These are phyloP conservation scores for Hypoxylon fuscum DNA, from an alignment of 495 filamentous ascomycete genomes.

Conservation along the genomic window DNA sequence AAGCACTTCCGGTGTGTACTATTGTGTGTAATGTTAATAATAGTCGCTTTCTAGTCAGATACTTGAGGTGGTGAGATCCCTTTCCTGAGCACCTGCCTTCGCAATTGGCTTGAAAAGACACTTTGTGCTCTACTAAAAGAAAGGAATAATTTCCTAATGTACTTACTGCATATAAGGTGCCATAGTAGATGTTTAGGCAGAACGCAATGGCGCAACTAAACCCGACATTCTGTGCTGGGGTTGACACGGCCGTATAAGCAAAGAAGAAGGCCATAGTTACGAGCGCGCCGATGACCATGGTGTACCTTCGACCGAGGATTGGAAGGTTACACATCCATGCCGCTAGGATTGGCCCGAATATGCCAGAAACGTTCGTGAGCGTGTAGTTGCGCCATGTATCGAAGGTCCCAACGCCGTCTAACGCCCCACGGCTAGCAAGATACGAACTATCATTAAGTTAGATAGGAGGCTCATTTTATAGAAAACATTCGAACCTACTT, in stretches of 20 bases:
- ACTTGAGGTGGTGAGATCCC: background rate
- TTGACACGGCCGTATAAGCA: slow-evolving; percentile 71
- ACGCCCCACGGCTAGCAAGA: slow-evolving; percentile 49
- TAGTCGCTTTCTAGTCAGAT: background rate
- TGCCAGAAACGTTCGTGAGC: slow-evolving; percentile 69
- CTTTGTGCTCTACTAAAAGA: background rate
- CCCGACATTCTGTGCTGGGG: slow-evolving; percentile 65
- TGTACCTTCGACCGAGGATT: slow-evolving; percentile 68
- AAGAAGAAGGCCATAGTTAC: slow-evolving; percentile 74
- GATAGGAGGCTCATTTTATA: slow-evolving; percentile 43
- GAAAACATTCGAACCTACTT: slow-evolving; percentile 43
- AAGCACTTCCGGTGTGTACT: slow-evolving; percentile 65
- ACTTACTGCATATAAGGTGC: slow-evolving; percentile 68
- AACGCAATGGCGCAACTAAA: slow-evolving; percentile 74
- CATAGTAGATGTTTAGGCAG: slow-evolving; percentile 76
- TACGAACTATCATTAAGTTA: slow-evolving; percentile 48
- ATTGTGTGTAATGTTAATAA: background rate
- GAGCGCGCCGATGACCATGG: slow-evolving; percentile 71
- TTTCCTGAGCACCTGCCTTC: background rate
- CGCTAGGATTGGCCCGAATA: slow-evolving; percentile 72
- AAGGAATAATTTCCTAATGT: slow-evolving; percentile 14
- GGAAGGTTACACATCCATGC: slow-evolving; percentile 68
- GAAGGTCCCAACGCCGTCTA: slow-evolving; percentile 54
- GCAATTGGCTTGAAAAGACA: background rate
- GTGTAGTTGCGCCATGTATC: slow-evolving; percentile 78